Evolutionary conservation across 306 rosid genomes (phyloP).

Genomic region (Fragaria ananassa): DNA sequence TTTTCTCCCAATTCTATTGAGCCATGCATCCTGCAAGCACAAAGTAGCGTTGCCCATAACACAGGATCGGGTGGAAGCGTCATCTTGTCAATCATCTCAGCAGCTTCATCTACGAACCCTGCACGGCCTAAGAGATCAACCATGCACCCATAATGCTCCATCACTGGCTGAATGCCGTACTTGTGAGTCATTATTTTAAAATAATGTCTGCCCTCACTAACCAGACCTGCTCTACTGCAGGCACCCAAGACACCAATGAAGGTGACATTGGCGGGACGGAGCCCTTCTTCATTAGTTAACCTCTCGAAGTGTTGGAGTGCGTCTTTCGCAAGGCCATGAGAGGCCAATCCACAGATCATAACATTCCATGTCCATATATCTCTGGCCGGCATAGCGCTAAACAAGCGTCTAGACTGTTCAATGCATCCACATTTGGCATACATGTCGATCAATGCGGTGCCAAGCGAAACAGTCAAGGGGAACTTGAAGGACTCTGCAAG

Average conservation of each 20-base stretch:
- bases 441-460: constrained; percentile 77
- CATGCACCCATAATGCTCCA: constrained; percentile 94
- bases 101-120: constrained; percentile 61
- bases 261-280: constrained; percentile 52
- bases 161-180: constrained; percentile 56
- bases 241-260: constrained; percentile 73
- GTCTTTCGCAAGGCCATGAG: constrained; percentile 57
- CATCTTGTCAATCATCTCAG: constrained; percentile 51
- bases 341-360: constrained; percentile 74
- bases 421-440: constrained; percentile 84
- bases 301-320: constrained; percentile 48
- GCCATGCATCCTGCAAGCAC: constrained; percentile 70
- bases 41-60: constrained; percentile 68
- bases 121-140: constrained; percentile 71
- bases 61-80: constrained; percentile 53
- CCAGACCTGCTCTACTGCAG: constrained; percentile 68
- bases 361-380: constrained; percentile 78
- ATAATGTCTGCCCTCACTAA: constrained; percentile 51
- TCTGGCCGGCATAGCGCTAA: constrained; percentile 41
- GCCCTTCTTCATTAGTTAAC: constrained; percentile 46
- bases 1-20: constrained; percentile 58
- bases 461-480: constrained; percentile 44
- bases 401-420: constrained; percentile 49
- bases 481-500: constrained; percentile 42
- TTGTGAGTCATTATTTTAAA: constrained; percentile 55